Evolutionary conservation across 495 filamentous ascomycete species (phyloP).

Genomic region (Penicillium flavigenum): DNA sequence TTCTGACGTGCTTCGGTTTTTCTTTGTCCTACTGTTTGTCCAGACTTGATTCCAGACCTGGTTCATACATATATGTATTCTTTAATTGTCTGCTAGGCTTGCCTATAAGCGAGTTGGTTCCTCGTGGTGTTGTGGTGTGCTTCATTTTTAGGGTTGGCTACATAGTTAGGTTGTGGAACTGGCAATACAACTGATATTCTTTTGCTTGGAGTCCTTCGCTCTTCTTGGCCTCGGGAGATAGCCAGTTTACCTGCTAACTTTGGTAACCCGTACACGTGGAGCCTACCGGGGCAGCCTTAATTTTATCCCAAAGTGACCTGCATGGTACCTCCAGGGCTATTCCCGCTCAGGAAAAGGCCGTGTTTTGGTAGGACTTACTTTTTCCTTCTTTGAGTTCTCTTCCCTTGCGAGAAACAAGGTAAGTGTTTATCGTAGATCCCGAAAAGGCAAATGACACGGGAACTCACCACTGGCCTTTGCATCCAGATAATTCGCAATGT

Average conservation of each 20-base stretch:
- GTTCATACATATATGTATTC: neutral
- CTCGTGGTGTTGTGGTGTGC: constrained; percentile 1
- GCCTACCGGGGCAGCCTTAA: neutral
- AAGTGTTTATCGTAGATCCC: too few species aligned
- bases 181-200: neutral
- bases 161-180: neutral
- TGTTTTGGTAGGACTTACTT: neutral
- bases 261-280: neutral
- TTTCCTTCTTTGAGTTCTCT: neutral
- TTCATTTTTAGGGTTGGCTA: neutral
- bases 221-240: neutral
- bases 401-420: neutral
- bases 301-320: neutral
- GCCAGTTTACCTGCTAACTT: neutral
- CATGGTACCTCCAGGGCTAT: neutral
- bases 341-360: neutral
- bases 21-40: neutral
- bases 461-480: neutral
- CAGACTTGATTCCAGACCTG: neutral
- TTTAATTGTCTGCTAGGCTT: constrained; percentile 10
- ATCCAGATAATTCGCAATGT: neutral
- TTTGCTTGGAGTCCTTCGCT: neutral
- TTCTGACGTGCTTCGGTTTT: neutral
- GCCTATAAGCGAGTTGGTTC: neutral
- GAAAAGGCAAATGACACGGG: too few species aligned